These are phyloP conservation scores for Wickerhamiella azyma DNA, from an alignment of 805 yeast species.

Conservation along the genomic window DNA sequence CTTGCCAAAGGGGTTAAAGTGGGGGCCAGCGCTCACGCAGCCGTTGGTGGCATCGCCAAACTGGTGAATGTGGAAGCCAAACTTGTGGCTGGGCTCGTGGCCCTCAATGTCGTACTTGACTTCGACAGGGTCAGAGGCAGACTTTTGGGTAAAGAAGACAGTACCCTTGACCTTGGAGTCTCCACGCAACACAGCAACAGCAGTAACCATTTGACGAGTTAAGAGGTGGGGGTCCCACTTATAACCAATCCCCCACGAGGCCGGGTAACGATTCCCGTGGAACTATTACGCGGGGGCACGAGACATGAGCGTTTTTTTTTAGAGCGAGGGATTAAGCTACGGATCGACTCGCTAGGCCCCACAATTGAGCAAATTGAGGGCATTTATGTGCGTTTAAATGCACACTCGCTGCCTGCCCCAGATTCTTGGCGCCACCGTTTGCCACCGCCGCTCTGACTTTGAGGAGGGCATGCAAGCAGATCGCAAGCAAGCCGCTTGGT, in stretches of 20 bases:
- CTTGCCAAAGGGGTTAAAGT: slow-evolving; percentile 81
- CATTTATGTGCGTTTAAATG: not conserved
- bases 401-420: too few species aligned
- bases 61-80: slow-evolving; percentile 94
- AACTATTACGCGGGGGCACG: too few species aligned
- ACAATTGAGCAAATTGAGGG: not conserved
- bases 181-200: slow-evolving; percentile 93
- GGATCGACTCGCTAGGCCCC: too few species aligned
- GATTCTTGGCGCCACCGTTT: too few species aligned
- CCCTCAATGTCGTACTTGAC: slow-evolving; percentile 74
- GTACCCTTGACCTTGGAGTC: slow-evolving; percentile 80
- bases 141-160: slow-evolving; percentile 72
- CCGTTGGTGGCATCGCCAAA: slow-evolving; percentile 99
- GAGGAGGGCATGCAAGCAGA: too few species aligned
- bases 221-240: too few species aligned
- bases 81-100: slow-evolving; percentile 58
- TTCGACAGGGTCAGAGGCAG: slow-evolving; percentile 72
- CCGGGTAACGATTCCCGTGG: not conserved
- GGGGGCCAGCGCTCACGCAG: slow-evolving; percentile 97
- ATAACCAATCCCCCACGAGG: too few species aligned
- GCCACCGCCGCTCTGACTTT: too few species aligned
- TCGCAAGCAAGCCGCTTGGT: too few species aligned
- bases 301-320: not conserved
- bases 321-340: too few species aligned
- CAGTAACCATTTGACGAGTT: slow-evolving; percentile 20